Conservation (phyloP, 2,329 filamentous ascomycete species). For the Chaetomium globosum region DNA sequence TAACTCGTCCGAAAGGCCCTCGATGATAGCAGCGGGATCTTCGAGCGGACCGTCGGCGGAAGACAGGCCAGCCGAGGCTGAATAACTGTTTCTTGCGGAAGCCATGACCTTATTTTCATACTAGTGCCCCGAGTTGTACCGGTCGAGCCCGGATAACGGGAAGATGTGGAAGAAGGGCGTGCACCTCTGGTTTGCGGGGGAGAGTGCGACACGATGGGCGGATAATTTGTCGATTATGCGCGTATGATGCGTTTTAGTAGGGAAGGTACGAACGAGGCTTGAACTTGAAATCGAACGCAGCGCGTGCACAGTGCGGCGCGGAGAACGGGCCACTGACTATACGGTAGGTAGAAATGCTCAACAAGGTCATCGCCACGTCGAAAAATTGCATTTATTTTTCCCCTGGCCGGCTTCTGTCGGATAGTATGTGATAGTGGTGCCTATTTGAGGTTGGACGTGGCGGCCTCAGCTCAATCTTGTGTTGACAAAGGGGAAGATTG, state of each 20-base stretch:
- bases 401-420: background rate
- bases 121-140: background rate
- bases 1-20: slow-evolving; percentile 47
- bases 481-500: background rate
- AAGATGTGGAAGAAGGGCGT: background rate
- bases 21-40: slow-evolving; percentile 19
- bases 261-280: slow-evolving; percentile 2
- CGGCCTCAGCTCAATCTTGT: background rate
- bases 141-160: background rate
- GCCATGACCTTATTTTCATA: slow-evolving; percentile 17
- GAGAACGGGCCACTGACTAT: background rate
- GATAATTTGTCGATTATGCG: background rate
- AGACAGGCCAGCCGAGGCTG: slow-evolving; percentile 15
- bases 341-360: background rate
- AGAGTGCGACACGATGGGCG: background rate
- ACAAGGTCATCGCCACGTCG: background rate
- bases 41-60: background rate
- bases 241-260: background rate
- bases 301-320: background rate
- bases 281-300: background rate
- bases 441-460: slow-evolving; percentile 4
- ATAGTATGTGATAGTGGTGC: background rate
- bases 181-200: background rate
- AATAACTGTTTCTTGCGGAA: slow-evolving; percentile 10
- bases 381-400: background rate